Conservation (phyloP, 2,329 filamentous ascomycete genomes). For the Claviceps sp. region DNA sequence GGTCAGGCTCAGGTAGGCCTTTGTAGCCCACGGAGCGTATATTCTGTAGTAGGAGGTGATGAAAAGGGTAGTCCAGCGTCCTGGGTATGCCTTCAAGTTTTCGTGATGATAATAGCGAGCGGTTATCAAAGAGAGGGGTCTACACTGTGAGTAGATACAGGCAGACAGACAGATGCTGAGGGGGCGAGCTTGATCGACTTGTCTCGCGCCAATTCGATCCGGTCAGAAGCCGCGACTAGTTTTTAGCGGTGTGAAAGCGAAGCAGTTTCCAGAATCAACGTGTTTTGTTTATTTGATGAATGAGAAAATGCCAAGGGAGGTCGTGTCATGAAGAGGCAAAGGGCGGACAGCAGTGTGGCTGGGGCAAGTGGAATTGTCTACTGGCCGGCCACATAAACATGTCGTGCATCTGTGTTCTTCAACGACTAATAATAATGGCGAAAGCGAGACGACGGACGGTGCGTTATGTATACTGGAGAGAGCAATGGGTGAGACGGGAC, state of each 20-base stretch:
- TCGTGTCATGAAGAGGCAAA: neutral
- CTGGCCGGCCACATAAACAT: neutral
- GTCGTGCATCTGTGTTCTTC: neutral
- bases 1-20: neutral
- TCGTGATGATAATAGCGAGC: neutral
- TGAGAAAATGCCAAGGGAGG: neutral
- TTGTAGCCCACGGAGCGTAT: neutral
- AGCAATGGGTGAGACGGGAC: neutral
- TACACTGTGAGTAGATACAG: neutral
- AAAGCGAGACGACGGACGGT: neutral
- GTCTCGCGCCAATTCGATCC: neutral
- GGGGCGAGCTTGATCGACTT: neutral
- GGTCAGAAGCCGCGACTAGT: neutral
- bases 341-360: conserved; percentile 4
- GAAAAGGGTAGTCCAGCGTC: neutral
- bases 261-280: neutral
- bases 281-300: neutral
- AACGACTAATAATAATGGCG: neutral
- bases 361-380: neutral
- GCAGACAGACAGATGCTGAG: neutral
- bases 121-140: neutral
- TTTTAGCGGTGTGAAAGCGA: neutral
- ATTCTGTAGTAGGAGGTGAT: neutral
- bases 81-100: neutral
- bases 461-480: neutral